Evolutionary conservation across 805 yeast genomes (phyloP).

Genomic region (Hanseniaspora pseudoguilliermondii): DNA sequence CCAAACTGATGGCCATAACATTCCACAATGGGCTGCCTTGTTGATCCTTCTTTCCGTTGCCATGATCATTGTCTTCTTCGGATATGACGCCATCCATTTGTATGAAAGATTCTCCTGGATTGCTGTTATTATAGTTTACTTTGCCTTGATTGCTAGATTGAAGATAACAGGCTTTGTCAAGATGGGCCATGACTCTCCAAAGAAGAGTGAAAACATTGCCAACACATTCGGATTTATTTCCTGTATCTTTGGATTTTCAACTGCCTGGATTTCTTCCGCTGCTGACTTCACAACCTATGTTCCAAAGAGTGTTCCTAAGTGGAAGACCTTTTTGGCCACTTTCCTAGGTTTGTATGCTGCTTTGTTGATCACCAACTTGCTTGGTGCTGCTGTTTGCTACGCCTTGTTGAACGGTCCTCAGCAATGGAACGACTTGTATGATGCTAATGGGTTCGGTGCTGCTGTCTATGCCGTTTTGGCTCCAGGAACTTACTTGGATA

Average conservation of each 20-base stretch:
- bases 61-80: slow-evolving; percentile 64
- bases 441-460: slow-evolving; percentile 57
- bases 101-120: slow-evolving; percentile 85
- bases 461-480: slow-evolving; percentile 66
- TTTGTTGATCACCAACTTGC: slow-evolving; percentile 51
- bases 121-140: slow-evolving; percentile 60
- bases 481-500: slow-evolving; percentile 37
- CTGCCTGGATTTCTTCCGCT: slow-evolving; percentile 94
- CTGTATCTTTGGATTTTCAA: slow-evolving; percentile 72
- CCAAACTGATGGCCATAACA: slow-evolving; percentile 31
- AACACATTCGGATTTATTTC: slow-evolving; percentile 74
- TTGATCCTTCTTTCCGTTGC: slow-evolving; percentile 57
- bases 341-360: slow-evolving; percentile 53
- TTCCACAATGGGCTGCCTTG: slow-evolving; percentile 90
- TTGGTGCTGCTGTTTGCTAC: slow-evolving; percentile 80
- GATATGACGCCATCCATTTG: slow-evolving; percentile 66
- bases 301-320: slow-evolving; percentile 47
- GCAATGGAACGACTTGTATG: slow-evolving; percentile 39
- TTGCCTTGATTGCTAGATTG: slow-evolving; percentile 69
- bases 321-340: slow-evolving; percentile 51
- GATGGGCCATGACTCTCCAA: slow-evolving; percentile 38
- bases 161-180: slow-evolving; percentile 53
- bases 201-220: slow-evolving; percentile 55
- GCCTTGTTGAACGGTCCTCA: slow-evolving; percentile 39
- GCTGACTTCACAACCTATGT: slow-evolving; percentile 85